Base-by-base conservation (phyloP, 305 asterid genomes). In the Fraxinus velutina region DNA sequence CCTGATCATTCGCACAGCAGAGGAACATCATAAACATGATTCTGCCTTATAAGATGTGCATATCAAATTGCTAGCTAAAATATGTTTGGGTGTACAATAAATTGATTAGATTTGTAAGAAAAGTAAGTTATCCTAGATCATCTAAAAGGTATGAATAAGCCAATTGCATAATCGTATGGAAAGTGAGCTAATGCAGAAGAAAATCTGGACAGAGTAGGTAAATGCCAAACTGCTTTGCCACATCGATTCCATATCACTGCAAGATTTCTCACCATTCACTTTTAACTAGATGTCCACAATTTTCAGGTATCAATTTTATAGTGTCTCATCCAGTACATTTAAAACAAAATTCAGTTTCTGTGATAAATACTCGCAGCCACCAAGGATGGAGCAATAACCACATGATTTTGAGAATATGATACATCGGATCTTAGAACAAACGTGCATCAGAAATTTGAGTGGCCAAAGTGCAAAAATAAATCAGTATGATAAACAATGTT, bases 1-100 rank as follows among this genome's bases (percentile, higher is more conserved):
- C 89, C 89, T 88, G 83, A 75, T 77, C 75, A 83, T 77, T 80
- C 78, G 82, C 73, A 73, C 13, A 77, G 81, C 57, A 71, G 76
- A n/a, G 76, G 24, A 32, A 71, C 29, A 33, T 5, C 76, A 32
- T 71, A 33, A 71, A 71, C 75, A 32, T 32, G 21, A 32, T 34
- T 32, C 44, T 32, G 12, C 75, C 75, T 71, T 32, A 5, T 10
- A 66, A 66, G 73, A 24, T 4, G 27, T 10, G 37, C 19, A 66
- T 2, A 66, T 66, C 73, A 66, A 66, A 66, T 66, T 66, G 73
- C 36, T 27, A 12, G 36, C 4, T 66, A 29, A 24, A 66, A 66
- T 8, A 66, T 66, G 37, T 70, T 30, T 1, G 5, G 73, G 75
- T 32, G 24, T 32, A 70, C 75, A 70, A 70, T 13, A 70, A 70